These are phyloP conservation scores for Pelargonium nanum DNA, from an alignment of 345 rosid species.

Conservation along the genomic window DNA sequence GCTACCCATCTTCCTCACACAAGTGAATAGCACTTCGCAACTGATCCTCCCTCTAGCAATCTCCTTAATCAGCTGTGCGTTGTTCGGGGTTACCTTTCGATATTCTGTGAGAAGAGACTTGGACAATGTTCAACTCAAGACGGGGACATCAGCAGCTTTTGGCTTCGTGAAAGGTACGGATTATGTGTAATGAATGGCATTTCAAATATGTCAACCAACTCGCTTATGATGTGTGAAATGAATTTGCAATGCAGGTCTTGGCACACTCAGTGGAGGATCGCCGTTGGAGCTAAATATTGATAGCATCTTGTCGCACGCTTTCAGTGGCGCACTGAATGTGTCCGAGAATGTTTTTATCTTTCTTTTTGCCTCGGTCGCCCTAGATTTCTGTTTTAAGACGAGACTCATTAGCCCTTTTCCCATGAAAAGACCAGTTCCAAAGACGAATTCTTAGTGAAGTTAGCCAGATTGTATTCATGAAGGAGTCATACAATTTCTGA, in stretches of 20 bases:
- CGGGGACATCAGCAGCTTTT: conserved; percentile 75
- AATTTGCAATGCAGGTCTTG: conserved; percentile 47
- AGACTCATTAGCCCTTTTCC: conserved; percentile 50
- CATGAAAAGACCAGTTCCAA: conserved; percentile 13
- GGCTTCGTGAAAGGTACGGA: conserved; percentile 63
- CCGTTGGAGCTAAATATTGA: conserved; percentile 43
- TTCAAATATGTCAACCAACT: too few species aligned
- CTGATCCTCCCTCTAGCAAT: conserved; percentile 50
- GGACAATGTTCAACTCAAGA: conserved; percentile 57
- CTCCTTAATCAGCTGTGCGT: conserved; percentile 69
- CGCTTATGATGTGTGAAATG: background rate
- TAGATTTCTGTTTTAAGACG: conserved; percentile 51
- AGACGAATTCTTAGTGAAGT: conserved; percentile 6
- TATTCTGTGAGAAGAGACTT: conserved; percentile 68
- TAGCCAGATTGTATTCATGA: background rate
- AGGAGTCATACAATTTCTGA: background rate
- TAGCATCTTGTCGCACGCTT: conserved; percentile 38
- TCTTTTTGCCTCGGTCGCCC: conserved; percentile 39
- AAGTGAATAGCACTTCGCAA: conserved; percentile 34
- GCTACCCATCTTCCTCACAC: conserved; percentile 50
- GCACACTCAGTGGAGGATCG: conserved; percentile 42
- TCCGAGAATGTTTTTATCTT: conserved; percentile 43
- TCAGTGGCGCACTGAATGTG: conserved; percentile 30
- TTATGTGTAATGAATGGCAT: too few species aligned
- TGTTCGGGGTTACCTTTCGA: conserved; percentile 79